A percentile compares a stretch with the other conserved stretches of the same genome.
Conservation (phyloP, 192 early-diverging fungal genomes). For the Funneliformis mosseae region DNA sequence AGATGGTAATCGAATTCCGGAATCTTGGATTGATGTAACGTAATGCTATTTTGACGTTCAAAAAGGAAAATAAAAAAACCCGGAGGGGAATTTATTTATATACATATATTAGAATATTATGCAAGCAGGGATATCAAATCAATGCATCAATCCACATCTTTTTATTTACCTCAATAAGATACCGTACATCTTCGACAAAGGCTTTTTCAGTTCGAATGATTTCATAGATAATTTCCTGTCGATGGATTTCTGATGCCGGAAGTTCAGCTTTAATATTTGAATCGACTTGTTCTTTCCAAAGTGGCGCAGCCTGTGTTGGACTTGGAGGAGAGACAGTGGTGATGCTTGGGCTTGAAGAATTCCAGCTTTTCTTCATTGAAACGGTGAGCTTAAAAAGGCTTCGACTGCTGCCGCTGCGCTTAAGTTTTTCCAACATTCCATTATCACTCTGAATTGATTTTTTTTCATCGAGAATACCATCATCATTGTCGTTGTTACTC, state of each 20-base stretch:
- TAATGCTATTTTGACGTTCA: slow-evolving; percentile 1
- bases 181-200: slow-evolving; percentile 15
- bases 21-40: slow-evolving; percentile 7
- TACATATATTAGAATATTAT: no score
- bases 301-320: not conserved
- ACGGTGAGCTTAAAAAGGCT: not conserved
- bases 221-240: slow-evolving; percentile 28
- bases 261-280: slow-evolving; percentile 8
- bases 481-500: not conserved
- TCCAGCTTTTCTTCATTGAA: slow-evolving; percentile 14
- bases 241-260: slow-evolving; percentile 1
- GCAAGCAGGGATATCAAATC: not conserved
- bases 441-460: not conserved
- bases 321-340: slow-evolving; percentile 2
- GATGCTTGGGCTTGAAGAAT: not conserved
- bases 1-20: slow-evolving; percentile 6
- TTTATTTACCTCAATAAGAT: slow-evolving; percentile 11
- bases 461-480: not conserved
- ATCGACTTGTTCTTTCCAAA: slow-evolving; percentile 30
- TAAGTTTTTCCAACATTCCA: not conserved
- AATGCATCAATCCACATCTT: not conserved
- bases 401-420: not conserved
- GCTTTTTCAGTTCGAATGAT: slow-evolving; percentile 29
- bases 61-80: not conserved
- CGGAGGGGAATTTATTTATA: no score